Conservation (phyloP, 768 basidiomycete genomes). For the Tylopilus intermedius region DNA sequence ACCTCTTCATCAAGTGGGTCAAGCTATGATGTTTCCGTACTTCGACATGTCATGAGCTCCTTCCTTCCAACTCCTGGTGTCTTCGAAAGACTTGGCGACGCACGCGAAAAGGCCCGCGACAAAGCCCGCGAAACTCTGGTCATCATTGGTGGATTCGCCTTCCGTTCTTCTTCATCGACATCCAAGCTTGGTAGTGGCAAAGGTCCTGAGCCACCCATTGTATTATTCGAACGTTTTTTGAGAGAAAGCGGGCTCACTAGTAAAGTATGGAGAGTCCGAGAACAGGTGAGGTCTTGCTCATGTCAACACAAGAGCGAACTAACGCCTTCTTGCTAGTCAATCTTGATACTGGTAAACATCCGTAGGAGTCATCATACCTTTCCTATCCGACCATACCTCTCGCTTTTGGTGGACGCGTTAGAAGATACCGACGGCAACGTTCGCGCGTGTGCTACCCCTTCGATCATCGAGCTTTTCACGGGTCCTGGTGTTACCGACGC, state of each 20-base stretch:
- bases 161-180: constrained; percentile 48
- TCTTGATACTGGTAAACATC: constrained; percentile 67
- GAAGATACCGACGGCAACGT: constrained; percentile 91
- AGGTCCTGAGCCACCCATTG: constrained; percentile 62
- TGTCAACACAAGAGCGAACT: background rate
- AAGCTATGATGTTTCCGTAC: constrained; percentile 47
- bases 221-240: constrained; percentile 65
- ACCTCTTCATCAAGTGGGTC: constrained; percentile 41
- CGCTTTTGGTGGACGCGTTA: constrained; percentile 74
- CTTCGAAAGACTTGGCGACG: constrained; percentile 78
- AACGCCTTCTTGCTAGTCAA: constrained; percentile 37
- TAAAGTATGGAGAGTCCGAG: constrained; percentile 82
- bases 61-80: constrained; percentile 75
- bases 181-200: constrained; percentile 51
- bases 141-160: constrained; percentile 66
- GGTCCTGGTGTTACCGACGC: constrained; percentile 77
- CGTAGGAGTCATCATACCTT: constrained; percentile 67
- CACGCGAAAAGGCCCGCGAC: constrained; percentile 61
- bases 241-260: constrained; percentile 69
- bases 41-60: constrained; percentile 63
- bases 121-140: constrained; percentile 77
- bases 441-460: constrained; percentile 76
- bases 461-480: constrained; percentile 81
- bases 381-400: constrained; percentile 76
- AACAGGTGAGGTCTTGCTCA: constrained; percentile 58